Evolutionary conservation across 345 rosid species (phyloP), one percentile per base, ranked within the genome.

Genomic region (Stellera chamaejasme): DNA sequence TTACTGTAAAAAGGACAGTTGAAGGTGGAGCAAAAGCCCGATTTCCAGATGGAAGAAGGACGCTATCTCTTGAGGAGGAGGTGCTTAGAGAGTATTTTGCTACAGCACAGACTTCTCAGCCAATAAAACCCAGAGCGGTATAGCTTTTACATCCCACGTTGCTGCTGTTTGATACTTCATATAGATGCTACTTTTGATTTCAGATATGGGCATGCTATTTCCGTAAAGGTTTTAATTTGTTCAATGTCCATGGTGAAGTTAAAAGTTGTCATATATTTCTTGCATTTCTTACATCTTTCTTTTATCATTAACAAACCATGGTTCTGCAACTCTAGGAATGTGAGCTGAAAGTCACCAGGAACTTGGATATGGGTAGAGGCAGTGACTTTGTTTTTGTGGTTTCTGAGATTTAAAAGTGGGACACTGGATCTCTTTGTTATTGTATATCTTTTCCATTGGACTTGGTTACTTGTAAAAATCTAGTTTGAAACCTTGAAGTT

Each of bases 1-100:
- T 43, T 50, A 74, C 23, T 19, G 23, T 19, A 19, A 19, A 19
- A 19, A 19, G 54, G 28, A 58, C 69, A 51, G 59, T 54, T 26
- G 62, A 71, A 46, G 74, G 63, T 7, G 71, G 67, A 65, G 51
- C 59, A 50, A 77, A 75, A 23, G 56, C 63, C 6, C 58, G 25
- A 26, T 57, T 59, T 32, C 74, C 67, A 2, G 67, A 44, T 66
- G 81, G 75, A 70, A 43, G 62, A 49, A 69, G 95, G 66, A 68
- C 70, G 3, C 71, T 75, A 36, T 87, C 95, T n/a, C 84, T 83
- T 16, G 95, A 84, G 27, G 88, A 79, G 56, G 81, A 69, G 53
- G 75, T 74, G 59, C 80, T 87, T 67, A 62, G 72, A 6, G 69
- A 74, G 55, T 75, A 75, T 56, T 39, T 67, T 51, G 66, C 46